Evolutionary conservation across 805 yeast species (phyloP), one percentile per base, ranked within the genome.

Genomic region (Jamesozyma lodderae): DNA sequence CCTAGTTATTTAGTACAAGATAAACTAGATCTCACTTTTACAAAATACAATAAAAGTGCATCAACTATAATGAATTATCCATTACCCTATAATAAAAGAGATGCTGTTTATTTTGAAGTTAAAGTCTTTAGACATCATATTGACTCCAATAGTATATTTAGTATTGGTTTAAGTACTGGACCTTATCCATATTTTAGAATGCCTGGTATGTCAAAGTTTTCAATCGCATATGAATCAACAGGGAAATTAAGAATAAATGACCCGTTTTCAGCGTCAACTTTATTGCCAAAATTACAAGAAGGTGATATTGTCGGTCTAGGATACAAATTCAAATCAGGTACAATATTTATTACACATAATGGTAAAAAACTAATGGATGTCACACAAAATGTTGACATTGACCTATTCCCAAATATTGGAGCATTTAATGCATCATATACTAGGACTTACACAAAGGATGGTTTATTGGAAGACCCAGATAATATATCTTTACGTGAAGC

Each of bases 271-370:
- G 63, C 69, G 16, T 57, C 65, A 11, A 57, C 62, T 0, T 53
- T 64, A n/a, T 55, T 67, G 31, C 69, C 70, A 3, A 53, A 52
- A 26, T 46, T 83, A 31, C 69, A 73, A 19, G 81, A 82, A 51
- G 97, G 96, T 22, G 98, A 92, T 60, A 94, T 90, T 11, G 70
- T 92, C 4, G 98, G 98, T 1, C 77, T 88, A 28, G 98, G 98
- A 0, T 82, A 84, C 54, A 70, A 88, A 40, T 79, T 81, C 15
- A 69, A 85, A 38, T 67, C 83, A 3, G 95, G 96, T 0, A 76
- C 95, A 0, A 69, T 92, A 0, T 90, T 92, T 53, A 90, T 88
- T 66, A 92, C 98, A 0, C 74, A 95, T 47, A 92, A 92, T 53
- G 98, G 98, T 17, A 85, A 85, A 59, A 85, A 83, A 51, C 64